Evolutionary conservation across 176 grass and related monocot species (phyloP), one percentile per base, ranked within the genome.

Genomic region (Rhynchospora breviuscula): DNA sequence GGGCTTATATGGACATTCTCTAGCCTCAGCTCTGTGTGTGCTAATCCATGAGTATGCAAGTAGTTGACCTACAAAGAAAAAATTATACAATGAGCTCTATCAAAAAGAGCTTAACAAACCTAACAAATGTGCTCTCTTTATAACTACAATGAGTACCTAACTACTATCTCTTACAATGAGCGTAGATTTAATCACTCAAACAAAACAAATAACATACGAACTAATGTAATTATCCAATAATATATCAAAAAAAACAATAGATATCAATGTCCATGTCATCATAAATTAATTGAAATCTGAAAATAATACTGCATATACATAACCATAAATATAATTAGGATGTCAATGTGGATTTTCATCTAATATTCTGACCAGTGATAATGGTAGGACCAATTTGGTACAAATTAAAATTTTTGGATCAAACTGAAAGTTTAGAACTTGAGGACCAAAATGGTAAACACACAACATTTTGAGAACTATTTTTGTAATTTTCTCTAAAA

Each of bases 1-100:
- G 92, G 95, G 89, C 92, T 98, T 78, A 98, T 93, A 25, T 98
- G 95, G 69, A 98, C 88, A 83, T 95, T 98, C 79, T 98, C 95
- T 25, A 98, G 73, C 63, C 90, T 90, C 86, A 98, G 85, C 76
- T 95, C 95, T 22, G 92, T 98, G 82, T 98, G 95, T 25, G 95
- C 95, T 78, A 98, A 85, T 48, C 92, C 95, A 91, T 98, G 95
- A 86, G 79, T 95, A 88, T 98, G 95, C 80, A 98, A 73, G 85
- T 98, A 98, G 87, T 98, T 98, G 59, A 98, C 95, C 95, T 98
- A 72, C 1, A 25, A 25, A 29, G 43, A 12, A 31, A 76, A 76
- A 29, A 54, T 54, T 54, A 29, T 29, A 76, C 10, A 31, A 53
- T 26, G 17, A 76, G 22, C 48, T 25, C 19, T 76, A 29, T 53